Base-by-base conservation (phyloP, 495 filamentous ascomycete genomes). In the Neurospora intermedia region DNA sequence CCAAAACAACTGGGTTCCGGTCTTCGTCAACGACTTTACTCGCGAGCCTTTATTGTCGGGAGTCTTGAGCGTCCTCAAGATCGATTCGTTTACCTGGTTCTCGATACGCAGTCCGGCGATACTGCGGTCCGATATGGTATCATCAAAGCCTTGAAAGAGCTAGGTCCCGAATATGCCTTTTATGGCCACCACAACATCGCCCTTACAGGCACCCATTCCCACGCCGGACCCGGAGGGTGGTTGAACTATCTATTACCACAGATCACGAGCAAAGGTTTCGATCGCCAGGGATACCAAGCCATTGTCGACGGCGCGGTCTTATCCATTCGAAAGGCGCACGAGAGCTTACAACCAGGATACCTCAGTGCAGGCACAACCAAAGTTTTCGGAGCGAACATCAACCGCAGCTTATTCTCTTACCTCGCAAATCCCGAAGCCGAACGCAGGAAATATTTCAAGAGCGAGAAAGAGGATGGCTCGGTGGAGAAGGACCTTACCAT, bases 211-310 rank as follows among this genome's bases (percentile, higher is more conserved):
- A 98, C 96, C 4, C 95, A 99, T 81, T 95, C 92, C 10, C 95
- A 99, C 81, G 92, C 94, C 15, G 95, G 94, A 0, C 94, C 95
- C 16, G 95, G 91, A 4, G 95, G 93, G 27, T 99, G 94, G 94
- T 85, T 97, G 74, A 99, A 99, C 79, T 99, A 99, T 80, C 87
- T 99, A 6, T 85, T 99, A 27, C 95, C 96, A 11, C 96, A 98
- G 80, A 92, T 99, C 76, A 97, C 95, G 0, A 94, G 91, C 77
- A 88, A 89, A 73, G 95, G 95, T 0, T 98, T 99, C 75, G 88
- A 97, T 81, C 89, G 89, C 76, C 94, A 97, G 80, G 94, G 92
- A 75, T 97, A 96, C 78, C 88, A 89, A 45, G 94, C 95, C 13
- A 93, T 99, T 73, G 93, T 99, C 3, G 91, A 97, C 74, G 96